Conservation (phyloP, 176 grass and related monocot species). For the Zoysia japonica region DNA sequence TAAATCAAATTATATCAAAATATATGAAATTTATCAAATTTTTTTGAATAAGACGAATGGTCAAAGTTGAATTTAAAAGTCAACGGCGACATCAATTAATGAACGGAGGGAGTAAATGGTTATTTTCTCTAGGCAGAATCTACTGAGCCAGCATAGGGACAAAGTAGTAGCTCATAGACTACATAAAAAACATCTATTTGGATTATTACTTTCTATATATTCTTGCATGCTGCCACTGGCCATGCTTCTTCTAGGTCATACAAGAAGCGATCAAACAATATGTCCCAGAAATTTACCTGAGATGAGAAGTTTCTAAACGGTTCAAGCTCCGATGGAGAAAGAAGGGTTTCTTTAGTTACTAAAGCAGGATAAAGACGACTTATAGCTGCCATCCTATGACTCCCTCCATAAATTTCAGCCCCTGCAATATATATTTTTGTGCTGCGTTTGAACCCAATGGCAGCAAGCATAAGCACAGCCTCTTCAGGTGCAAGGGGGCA, state of each 20-base stretch:
- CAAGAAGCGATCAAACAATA: conserved; percentile 18
- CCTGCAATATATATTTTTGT: conserved; percentile 90
- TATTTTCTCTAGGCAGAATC: background rate
- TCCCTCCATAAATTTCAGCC: conserved; percentile 93
- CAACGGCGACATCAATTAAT: too few species aligned
- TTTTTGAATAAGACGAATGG: too few species aligned
- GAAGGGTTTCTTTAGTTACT: conserved; percentile 87
- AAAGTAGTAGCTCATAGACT: background rate
- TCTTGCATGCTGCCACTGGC: background rate
- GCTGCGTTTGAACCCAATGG: conserved; percentile 85
- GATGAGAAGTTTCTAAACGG: conserved; percentile 90
- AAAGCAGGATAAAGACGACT: conserved; percentile 85
- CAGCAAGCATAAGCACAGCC: conserved; percentile 94
- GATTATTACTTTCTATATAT: background rate
- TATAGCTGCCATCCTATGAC: conserved; percentile 84
- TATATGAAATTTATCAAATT: too few species aligned
- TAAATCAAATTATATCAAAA: too few species aligned
- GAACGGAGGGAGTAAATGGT: background rate
- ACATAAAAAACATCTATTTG: background rate
- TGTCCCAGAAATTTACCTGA: conserved; percentile 60
- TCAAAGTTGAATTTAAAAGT: too few species aligned
- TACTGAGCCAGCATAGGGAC: background rate
- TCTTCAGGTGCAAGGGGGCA: conserved; percentile 97
- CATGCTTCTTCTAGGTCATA: conserved; percentile 28
- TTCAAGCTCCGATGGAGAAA: conserved; percentile 78